These are phyloP conservation scores for Xylaria sp. DNA, from an alignment of 2,329 filamentous ascomycete species.

Conservation along the genomic window DNA sequence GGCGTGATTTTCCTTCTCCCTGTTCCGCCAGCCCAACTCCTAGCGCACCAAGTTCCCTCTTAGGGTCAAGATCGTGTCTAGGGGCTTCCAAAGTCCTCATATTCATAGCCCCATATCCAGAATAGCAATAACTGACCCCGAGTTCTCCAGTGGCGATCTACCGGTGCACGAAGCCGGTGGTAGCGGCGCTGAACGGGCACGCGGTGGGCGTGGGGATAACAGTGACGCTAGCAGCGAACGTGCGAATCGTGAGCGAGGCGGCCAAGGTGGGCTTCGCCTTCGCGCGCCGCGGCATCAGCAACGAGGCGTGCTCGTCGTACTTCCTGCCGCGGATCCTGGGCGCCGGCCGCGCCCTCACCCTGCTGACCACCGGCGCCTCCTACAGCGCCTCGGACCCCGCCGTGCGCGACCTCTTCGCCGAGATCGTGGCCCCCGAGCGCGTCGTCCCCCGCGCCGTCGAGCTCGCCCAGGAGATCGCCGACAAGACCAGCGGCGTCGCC, in stretches of 20 bases:
- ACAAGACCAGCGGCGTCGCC: slow-evolving; percentile 68
- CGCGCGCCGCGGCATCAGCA: slow-evolving; percentile 69
- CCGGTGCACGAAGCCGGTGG: slow-evolving; percentile 62
- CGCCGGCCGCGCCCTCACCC: slow-evolving; percentile 64
- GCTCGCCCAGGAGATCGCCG: slow-evolving; percentile 69
- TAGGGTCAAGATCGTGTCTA: no score
- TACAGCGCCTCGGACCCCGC: slow-evolving; percentile 58
- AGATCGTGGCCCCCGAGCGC: slow-evolving; percentile 63
- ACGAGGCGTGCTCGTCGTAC: slow-evolving; percentile 74
- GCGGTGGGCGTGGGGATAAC: slow-evolving; percentile 67
- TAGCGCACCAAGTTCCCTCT: no score
- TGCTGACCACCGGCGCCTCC: slow-evolving; percentile 69
- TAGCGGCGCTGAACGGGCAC: slow-evolving; percentile 63
- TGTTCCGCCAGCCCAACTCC: no score
- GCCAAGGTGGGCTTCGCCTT: slow-evolving; percentile 80
- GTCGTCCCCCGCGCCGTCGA: slow-evolving; percentile 70
- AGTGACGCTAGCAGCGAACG: slow-evolving; percentile 62
- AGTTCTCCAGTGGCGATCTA: slow-evolving; percentile 65
- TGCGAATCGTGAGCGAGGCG: slow-evolving; percentile 57
- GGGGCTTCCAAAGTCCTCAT: no score
- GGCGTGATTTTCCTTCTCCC: no score
- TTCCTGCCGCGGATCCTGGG: slow-evolving; percentile 76
- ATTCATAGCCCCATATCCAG: no score
- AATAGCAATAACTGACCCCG: no score
- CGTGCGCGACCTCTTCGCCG: slow-evolving; percentile 68